Conservation (phyloP, 2,329 filamentous ascomycete species). For the Aspergillus ochraceoroseus region DNA sequence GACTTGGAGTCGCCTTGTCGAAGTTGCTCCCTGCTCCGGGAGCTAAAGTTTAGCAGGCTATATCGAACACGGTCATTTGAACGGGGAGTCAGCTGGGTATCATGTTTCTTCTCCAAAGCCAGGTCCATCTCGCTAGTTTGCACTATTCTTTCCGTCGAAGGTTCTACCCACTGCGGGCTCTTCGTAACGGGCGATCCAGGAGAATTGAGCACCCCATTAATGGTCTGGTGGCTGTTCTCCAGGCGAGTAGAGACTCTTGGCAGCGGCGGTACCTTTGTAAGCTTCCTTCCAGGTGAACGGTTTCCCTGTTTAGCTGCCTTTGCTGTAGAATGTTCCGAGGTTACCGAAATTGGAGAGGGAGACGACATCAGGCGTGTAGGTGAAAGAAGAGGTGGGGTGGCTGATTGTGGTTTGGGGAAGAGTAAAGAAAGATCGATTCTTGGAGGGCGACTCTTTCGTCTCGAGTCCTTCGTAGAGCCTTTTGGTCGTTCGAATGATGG, state of each 20-base stretch:
- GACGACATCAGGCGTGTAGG: slow-evolving; percentile 41
- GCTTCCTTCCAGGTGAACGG: slow-evolving; percentile 23
- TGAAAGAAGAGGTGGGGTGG: slow-evolving; percentile 36
- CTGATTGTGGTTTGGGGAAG: slow-evolving; percentile 39
- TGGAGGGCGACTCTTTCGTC: slow-evolving; percentile 37
- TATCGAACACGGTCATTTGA: slow-evolving; percentile 16
- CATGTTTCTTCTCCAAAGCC: slow-evolving; percentile 30
- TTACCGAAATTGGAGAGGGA: slow-evolving; percentile 37
- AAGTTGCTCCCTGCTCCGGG: slow-evolving; percentile 24
- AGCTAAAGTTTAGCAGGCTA: slow-evolving; percentile 25
- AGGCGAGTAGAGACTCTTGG: slow-evolving; percentile 11
- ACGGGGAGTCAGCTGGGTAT: slow-evolving; percentile 17
- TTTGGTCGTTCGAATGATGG: slow-evolving; percentile 25
- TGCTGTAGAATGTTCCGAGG: slow-evolving; percentile 30
- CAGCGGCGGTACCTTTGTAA: slow-evolving; percentile 27
- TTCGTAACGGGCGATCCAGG: slow-evolving; percentile 21
- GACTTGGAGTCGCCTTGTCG: slow-evolving; percentile 19
- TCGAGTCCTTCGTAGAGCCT: slow-evolving; percentile 31
- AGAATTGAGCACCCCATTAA: slow-evolving; percentile 17
- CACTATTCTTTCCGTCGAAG: slow-evolving; percentile 29
- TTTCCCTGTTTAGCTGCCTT: slow-evolving; percentile 21
- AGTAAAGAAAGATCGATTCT: slow-evolving; percentile 42
- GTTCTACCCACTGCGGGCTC: slow-evolving; percentile 23
- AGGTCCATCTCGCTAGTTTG: slow-evolving; percentile 34
- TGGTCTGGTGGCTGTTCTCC: slow-evolving; percentile 15